phyloP scores from a whole-genome alignment of 805 yeast species.

The Torulaspora franciscae region DNA sequence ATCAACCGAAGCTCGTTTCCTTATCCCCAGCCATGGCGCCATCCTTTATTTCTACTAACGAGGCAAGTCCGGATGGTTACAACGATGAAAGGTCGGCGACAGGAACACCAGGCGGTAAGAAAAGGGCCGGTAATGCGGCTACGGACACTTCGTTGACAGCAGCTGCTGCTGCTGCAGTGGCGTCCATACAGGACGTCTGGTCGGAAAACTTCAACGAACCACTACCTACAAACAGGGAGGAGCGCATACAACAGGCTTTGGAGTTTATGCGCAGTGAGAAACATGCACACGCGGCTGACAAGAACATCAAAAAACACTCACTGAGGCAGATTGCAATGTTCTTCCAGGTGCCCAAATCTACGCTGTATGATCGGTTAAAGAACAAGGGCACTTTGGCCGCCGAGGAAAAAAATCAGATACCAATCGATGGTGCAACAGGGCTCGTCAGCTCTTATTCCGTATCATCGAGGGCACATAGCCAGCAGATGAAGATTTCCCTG shows the following conservation, averaged over 20 bases:
- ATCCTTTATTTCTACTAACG: slow-evolving; percentile 4
- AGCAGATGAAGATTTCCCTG: slow-evolving; percentile 27
- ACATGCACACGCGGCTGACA: slow-evolving; percentile 12
- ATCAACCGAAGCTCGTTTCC: slow-evolving; percentile 7
- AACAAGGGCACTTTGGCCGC: slow-evolving; percentile 4
- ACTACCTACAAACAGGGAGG: slow-evolving; percentile 49
- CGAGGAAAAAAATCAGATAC: neutral
- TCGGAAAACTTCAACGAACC: slow-evolving; percentile 16
- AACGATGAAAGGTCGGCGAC: slow-evolving; percentile 2
- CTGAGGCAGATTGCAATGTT: slow-evolving; percentile 25
- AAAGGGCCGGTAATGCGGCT: slow-evolving; percentile 3
- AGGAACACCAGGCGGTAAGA: slow-evolving; percentile 1
- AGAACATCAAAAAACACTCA: slow-evolving; percentile 20
- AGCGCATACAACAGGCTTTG: slow-evolving; percentile 25
- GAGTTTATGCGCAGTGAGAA: slow-evolving; percentile 22
- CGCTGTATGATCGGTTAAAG: slow-evolving; percentile 27
- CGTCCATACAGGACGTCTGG: slow-evolving; percentile 23
- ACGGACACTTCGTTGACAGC: slow-evolving; percentile 15
- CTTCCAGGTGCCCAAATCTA: slow-evolving; percentile 28
- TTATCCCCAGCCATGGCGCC: slow-evolving; percentile 6
- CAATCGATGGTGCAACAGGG: neutral
- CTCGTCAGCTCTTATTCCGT: slow-evolving; percentile 7
- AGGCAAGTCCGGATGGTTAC: slow-evolving; percentile 4
- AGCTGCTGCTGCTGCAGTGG: slow-evolving; percentile 18
- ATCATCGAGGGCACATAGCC: slow-evolving; percentile 19